Conservation (phyloP, 2,329 filamentous ascomycete genomes). For the Scedosporium apiospermum region DNA sequence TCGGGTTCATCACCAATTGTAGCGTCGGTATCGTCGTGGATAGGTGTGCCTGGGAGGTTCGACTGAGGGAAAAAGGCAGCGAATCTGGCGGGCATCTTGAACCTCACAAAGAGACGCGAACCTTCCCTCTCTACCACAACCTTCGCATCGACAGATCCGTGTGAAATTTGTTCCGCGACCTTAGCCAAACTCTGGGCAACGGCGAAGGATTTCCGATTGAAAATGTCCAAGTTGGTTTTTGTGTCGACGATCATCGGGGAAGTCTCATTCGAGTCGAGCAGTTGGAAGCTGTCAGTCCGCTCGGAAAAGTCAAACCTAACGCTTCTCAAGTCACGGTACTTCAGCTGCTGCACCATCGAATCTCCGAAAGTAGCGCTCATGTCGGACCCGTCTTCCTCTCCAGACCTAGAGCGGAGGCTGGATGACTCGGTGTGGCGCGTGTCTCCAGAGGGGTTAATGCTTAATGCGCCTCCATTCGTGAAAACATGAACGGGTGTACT, state of each 20-base stretch:
- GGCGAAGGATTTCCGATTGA: background rate
- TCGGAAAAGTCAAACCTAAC: slow-evolving; percentile 1
- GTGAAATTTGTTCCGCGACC: background rate
- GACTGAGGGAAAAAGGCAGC: slow-evolving; percentile 19
- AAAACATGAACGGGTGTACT: background rate
- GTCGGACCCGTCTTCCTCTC: background rate
- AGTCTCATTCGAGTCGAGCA: background rate
- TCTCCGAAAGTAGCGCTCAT: background rate
- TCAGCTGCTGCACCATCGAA: background rate
- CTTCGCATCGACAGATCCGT: slow-evolving; percentile 15
- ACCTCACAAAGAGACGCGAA: slow-evolving; percentile 24
- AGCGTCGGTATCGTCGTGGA: background rate
- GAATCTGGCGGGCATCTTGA: slow-evolving; percentile 25
- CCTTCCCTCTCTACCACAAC: slow-evolving; percentile 19
- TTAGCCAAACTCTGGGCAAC: background rate
- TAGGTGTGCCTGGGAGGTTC: slow-evolving; percentile 8
- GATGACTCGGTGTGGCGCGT: background rate
- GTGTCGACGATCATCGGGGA: background rate
- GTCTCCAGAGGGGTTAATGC: background rate
- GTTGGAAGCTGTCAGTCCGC: too few relatives aligned
- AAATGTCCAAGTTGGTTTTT: slow-evolving; percentile 1
- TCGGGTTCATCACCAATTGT: background rate
- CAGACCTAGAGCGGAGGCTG: background rate
- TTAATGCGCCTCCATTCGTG: background rate
- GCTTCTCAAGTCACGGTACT: background rate